Evolutionary conservation across 805 yeast species (phyloP).

Genomic region (Candida michaelii): DNA sequence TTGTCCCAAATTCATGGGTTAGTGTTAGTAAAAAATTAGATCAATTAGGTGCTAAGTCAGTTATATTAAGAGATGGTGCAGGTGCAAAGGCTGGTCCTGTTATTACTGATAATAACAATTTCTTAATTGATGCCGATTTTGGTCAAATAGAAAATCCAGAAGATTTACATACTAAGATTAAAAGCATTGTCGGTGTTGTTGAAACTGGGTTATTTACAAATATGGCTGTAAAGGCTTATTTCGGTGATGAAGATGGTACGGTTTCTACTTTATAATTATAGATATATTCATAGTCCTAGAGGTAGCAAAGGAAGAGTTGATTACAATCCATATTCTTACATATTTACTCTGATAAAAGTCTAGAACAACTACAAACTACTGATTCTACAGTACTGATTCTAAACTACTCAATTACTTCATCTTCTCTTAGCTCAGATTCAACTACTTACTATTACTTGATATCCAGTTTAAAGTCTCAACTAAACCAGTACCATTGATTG

Average conservation of each 20-base stretch:
- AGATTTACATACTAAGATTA: conserved; percentile 62
- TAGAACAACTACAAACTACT: no score
- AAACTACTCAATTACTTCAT: no score
- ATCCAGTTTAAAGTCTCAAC: conserved; percentile 89
- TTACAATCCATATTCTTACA: no score
- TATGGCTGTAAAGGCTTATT: conserved; percentile 78
- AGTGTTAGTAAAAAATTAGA: conserved; percentile 67
- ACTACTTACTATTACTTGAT: conserved; percentile 52
- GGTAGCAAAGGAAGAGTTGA: no score
- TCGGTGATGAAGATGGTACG: conserved; percentile 80
- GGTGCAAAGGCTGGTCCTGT: conserved; percentile 96
- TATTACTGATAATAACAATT: conserved; percentile 93
- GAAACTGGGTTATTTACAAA: conserved; percentile 88
- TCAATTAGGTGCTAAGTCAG: conserved; percentile 60
- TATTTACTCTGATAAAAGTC: no score
- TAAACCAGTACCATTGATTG: conserved; percentile 85
- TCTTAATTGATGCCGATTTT: conserved; percentile 89
- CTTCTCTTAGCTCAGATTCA: background rate
- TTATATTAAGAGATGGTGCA: conserved; percentile 79
- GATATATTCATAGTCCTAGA: no score
- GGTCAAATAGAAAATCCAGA: conserved; percentile 62
- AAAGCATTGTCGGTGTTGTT: conserved; percentile 85
- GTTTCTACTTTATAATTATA: conserved; percentile 18
- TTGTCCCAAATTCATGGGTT: conserved; percentile 84
- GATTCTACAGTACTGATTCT: background rate